Evolutionary conservation across 352 stramenopile genomes (phyloP).

Genomic region (Phytophthora tubulina): DNA sequence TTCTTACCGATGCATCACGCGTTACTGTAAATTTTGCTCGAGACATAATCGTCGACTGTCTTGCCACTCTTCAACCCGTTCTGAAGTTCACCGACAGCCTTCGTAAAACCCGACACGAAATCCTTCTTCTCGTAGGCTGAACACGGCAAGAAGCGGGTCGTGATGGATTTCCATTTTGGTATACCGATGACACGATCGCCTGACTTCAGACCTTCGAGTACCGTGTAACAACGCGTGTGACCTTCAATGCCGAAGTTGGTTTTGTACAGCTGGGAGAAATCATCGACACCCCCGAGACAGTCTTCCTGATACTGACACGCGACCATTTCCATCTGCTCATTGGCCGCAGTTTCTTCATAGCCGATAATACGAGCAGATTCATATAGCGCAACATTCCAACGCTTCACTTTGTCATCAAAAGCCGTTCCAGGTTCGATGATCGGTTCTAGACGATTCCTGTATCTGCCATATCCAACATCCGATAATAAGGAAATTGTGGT

Average conservation of each 20-base stretch:
- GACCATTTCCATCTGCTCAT: constrained; percentile 66
- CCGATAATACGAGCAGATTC: constrained; percentile 56
- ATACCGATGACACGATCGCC: constrained; percentile 59
- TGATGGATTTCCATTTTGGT: constrained; percentile 56
- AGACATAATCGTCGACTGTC: not conserved
- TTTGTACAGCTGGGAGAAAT: constrained; percentile 56
- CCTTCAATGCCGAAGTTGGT: constrained; percentile 59
- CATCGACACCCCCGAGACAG: constrained; percentile 54
- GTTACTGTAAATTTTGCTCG: too few species aligned
- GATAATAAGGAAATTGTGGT: constrained; percentile 9
- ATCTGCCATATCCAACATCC: not conserved
- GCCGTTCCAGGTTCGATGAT: constrained; percentile 29
- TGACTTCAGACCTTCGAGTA: constrained; percentile 44
- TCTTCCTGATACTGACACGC: constrained; percentile 62
- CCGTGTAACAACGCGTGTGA: constrained; percentile 59
- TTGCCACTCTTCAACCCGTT: not conserved
- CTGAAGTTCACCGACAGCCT: constrained; percentile 6
- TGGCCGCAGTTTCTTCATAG: constrained; percentile 48
- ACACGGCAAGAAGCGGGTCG: constrained; percentile 48
- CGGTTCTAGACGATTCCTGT: constrained; percentile 8
- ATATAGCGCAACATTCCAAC: constrained; percentile 61
- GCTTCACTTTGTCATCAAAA: constrained; percentile 44
- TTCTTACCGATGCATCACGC: not conserved
- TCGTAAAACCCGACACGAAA: constrained; percentile 10
- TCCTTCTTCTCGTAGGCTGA: constrained; percentile 15